These are phyloP conservation scores for Euphorbia tirucalli DNA, from an alignment of 345 rosid genomes.

Conservation along the genomic window DNA sequence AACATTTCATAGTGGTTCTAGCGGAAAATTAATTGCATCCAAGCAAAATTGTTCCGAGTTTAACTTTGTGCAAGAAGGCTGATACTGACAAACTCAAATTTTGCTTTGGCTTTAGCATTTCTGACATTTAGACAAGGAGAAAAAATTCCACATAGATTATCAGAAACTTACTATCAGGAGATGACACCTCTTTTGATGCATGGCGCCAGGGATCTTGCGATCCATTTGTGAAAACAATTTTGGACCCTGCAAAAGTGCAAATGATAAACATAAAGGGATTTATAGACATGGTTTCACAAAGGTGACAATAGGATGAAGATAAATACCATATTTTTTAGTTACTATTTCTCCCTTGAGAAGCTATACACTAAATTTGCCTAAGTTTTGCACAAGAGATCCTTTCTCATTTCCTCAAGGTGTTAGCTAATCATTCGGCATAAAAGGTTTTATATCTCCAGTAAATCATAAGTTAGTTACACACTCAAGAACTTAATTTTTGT, in stretches of 20 bases:
- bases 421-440: not conserved
- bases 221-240: conserved; percentile 78
- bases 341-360: not conserved
- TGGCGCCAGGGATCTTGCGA: conserved; percentile 98
- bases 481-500: too few species aligned
- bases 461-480: not conserved
- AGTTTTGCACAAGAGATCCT: not conserved
- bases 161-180: conserved; percentile 56
- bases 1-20: not conserved
- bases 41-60: not conserved
- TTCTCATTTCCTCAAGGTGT: too few species aligned
- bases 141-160: not conserved
- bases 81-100: not conserved
- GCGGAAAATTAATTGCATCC: not conserved
- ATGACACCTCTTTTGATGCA: conserved; percentile 76
- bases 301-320: not conserved
- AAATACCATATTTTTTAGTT: not conserved
- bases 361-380: not conserved
- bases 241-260: conserved; percentile 54
- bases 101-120: not conserved
- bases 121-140: not conserved
- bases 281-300: not conserved
- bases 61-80: not conserved
- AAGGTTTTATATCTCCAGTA: not conserved
- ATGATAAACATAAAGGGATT: conserved; percentile 4